Evolutionary conservation across 106 monocot genomes (phyloP).

Genomic region (Phalaenopsis equestris): DNA sequence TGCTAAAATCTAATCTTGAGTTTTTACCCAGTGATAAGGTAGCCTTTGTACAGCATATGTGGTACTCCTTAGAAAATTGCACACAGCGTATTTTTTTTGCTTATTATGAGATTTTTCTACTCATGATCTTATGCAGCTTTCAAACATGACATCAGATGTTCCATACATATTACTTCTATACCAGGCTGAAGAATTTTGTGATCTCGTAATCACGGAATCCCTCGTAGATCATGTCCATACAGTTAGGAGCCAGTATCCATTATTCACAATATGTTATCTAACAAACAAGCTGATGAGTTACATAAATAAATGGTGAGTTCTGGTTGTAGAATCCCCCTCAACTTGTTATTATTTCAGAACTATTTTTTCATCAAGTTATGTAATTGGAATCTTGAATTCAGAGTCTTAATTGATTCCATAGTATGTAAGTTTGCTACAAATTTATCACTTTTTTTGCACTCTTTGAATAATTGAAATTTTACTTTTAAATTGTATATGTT

Average conservation of each 20-base stretch:
- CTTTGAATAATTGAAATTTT: conserved; percentile 5
- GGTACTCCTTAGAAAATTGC: not conserved
- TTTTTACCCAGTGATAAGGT: not conserved
- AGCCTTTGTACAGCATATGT: not conserved
- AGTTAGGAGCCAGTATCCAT: conserved; percentile 58
- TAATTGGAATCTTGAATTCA: not conserved
- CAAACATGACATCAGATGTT: conserved; percentile 42
- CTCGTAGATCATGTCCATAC: conserved; percentile 49
- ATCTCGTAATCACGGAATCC: conserved; percentile 43
- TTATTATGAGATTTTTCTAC: not conserved
- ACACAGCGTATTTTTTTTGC: not conserved
- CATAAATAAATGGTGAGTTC: conserved; percentile 71
- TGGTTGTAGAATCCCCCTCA: not conserved
- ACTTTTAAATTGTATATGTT: not conserved
- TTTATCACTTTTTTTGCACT: not conserved
- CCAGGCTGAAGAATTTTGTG: conserved; percentile 91
- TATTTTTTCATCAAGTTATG: not conserved
- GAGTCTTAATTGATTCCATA: not conserved
- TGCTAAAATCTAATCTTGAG: not conserved
- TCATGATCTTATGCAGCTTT: conserved; percentile 37
- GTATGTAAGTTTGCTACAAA: not conserved
- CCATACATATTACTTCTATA: conserved; percentile 58
- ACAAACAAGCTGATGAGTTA: conserved; percentile 75
- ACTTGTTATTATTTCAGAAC: not conserved
- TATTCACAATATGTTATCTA: conserved; percentile 73